Evolutionary conservation across 345 rosid genomes (phyloP).

Genomic region (Acer saccharum): DNA sequence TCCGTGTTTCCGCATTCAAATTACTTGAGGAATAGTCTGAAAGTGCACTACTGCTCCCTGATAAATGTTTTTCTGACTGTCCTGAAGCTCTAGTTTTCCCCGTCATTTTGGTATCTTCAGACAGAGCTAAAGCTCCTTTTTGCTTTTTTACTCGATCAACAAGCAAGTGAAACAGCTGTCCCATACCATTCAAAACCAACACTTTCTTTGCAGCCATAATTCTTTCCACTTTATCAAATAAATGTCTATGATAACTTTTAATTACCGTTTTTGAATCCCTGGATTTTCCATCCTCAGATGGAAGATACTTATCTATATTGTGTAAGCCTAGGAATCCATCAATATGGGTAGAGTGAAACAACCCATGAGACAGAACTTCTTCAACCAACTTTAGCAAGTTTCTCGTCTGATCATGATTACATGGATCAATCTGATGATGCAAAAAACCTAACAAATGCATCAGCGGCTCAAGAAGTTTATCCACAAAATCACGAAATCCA

Average conservation of each 20-base stretch:
- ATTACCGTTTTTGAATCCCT: constrained; percentile 40
- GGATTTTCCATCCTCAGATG: constrained; percentile 34
- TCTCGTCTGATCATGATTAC: constrained; percentile 27
- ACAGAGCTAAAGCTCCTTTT: constrained; percentile 42
- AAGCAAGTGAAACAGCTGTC: constrained; percentile 64
- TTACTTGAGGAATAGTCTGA: constrained; percentile 43
- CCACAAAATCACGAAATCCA: constrained; percentile 70
- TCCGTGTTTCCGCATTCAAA: constrained; percentile 61
- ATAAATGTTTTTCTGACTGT: constrained; percentile 27
- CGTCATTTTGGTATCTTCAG: constrained; percentile 38
- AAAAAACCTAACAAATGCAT: constrained; percentile 54
- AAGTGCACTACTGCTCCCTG: constrained; percentile 30
- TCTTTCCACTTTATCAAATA: constrained; percentile 62
- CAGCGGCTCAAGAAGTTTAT: constrained; percentile 69
- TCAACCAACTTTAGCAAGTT: constrained; percentile 51
- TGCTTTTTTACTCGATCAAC: constrained; percentile 60
- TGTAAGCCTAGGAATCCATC: constrained; percentile 78
- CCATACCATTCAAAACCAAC: constrained; percentile 51
- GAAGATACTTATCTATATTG: constrained; percentile 52
- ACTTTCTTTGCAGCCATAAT: constrained; percentile 49
- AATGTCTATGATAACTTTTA: constrained; percentile 82
- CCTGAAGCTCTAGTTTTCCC: constrained; percentile 36
- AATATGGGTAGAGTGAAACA: constrained; percentile 75
- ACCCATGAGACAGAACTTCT: constrained; percentile 65
- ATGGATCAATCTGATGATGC: constrained; percentile 32